Percentiles rank a stretch among this genome's conserved stretches.
phyloP scores from a whole-genome alignment of 352 stramenopile species.

The Phytophthora europaea region DNA sequence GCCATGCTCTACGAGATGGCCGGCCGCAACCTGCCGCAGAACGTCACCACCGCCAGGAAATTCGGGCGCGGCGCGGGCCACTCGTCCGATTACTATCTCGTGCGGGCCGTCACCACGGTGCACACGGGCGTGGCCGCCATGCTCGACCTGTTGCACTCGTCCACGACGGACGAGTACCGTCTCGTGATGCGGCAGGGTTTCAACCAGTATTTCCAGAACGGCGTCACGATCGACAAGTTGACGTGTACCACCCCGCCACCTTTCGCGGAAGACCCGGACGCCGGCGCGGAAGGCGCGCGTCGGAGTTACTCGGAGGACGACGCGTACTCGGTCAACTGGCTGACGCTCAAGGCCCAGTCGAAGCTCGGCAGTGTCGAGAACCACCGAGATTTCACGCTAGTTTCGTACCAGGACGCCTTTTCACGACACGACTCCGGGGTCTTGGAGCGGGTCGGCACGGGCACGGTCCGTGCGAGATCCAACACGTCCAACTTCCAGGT shows the following conservation, averaged over 20 bases:
- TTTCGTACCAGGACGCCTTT: constrained; percentile 80
- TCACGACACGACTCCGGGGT: constrained; percentile 43
- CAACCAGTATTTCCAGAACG: constrained; percentile 58
- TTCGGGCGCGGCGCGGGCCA: constrained; percentile 60
- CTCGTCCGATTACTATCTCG: constrained; percentile 73
- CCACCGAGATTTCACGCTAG: constrained; percentile 70
- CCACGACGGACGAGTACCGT: constrained; percentile 54
- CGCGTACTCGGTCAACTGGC: constrained; percentile 76
- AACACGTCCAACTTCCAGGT: constrained; percentile 29
- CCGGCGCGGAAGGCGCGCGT: constrained; percentile 32
- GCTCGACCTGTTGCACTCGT: constrained; percentile 59
- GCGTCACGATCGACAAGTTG: constrained; percentile 69
- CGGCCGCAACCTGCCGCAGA: constrained; percentile 54
- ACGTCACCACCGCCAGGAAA: constrained; percentile 52
- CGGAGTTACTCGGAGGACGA: constrained; percentile 68
- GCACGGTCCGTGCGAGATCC: constrained; percentile 31
- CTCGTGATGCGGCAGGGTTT: constrained; percentile 74
- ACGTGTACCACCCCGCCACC: constrained; percentile 67
- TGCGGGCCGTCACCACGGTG: constrained; percentile 69
- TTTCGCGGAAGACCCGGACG: constrained; percentile 47
- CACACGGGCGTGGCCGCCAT: constrained; percentile 53
- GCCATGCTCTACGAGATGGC: constrained; percentile 72
- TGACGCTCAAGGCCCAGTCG: constrained; percentile 57
- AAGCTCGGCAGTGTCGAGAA: constrained; percentile 50
- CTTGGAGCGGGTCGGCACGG: constrained; percentile 43